These are phyloP conservation scores for Sphaerulina musiva DNA, from an alignment of 2,329 filamentous ascomycete genomes.

Conservation along the genomic window DNA sequence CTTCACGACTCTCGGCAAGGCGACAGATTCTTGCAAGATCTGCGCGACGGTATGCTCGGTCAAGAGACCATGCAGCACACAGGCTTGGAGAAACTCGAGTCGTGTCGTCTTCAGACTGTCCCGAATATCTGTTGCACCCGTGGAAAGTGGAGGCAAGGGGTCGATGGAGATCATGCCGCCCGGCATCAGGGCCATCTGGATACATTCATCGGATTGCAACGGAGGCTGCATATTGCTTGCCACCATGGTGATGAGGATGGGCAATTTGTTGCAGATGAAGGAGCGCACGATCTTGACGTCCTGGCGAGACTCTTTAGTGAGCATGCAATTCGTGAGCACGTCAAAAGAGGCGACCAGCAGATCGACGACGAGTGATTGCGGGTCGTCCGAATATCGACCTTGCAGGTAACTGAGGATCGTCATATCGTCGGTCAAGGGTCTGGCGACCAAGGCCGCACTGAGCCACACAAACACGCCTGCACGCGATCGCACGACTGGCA, in stretches of 20 bases:
- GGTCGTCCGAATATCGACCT: slow-evolving; percentile 78
- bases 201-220: slow-evolving; percentile 56
- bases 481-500: slow-evolving; percentile 67
- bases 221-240: slow-evolving; percentile 52
- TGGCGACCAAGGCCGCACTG: slow-evolving; percentile 71
- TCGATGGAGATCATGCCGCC: slow-evolving; percentile 54
- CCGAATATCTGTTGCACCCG: slow-evolving; percentile 49
- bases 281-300: slow-evolving; percentile 70
- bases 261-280: slow-evolving; percentile 72
- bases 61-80: slow-evolving; percentile 80
- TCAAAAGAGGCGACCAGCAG: slow-evolving; percentile 86
- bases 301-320: slow-evolving; percentile 56
- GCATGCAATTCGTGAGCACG: slow-evolving; percentile 77
- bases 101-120: slow-evolving; percentile 60
- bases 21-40: slow-evolving; percentile 76
- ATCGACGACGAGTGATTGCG: slow-evolving; percentile 70
- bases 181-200: slow-evolving; percentile 58
- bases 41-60: slow-evolving; percentile 69
- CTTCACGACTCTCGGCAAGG: slow-evolving; percentile 64
- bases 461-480: slow-evolving; percentile 81
- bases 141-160: slow-evolving; percentile 58
- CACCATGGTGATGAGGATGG: slow-evolving; percentile 54
- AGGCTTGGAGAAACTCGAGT: slow-evolving; percentile 83
- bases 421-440: slow-evolving; percentile 76
- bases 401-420: slow-evolving; percentile 73